Evolutionary conservation across 306 rosid genomes (phyloP).

Genomic region (Corylus heterophylla): DNA sequence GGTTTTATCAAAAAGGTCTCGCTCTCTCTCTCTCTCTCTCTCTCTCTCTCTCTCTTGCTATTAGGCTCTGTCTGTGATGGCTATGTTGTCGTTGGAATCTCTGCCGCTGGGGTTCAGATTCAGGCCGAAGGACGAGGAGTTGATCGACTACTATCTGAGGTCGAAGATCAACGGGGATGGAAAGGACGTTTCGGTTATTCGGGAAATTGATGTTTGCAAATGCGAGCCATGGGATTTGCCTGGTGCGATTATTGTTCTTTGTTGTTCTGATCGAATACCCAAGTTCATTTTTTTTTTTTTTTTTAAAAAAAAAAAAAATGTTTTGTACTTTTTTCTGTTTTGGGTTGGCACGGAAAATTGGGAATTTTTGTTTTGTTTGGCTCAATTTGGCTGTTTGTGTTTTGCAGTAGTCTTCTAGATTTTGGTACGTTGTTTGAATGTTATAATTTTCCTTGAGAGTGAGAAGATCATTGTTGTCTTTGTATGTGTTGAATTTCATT

Average conservation of each 20-base stretch:
- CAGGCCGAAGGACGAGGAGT: constrained; percentile 84
- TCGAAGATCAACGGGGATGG: constrained; percentile 75
- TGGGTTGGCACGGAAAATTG: not conserved
- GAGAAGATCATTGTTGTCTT: not conserved
- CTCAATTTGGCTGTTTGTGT: not conserved
- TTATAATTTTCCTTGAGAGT: not conserved
- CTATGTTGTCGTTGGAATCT: constrained; percentile 45
- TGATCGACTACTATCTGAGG: constrained; percentile 70
- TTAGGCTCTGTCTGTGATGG: constrained; percentile 32
- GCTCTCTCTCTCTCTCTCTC: not conserved
- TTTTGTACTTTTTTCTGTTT: constrained; percentile 1
- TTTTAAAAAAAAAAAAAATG: too few relatives aligned
- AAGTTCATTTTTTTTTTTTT: not conserved
- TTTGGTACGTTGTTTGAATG: constrained; percentile 1
- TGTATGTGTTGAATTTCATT: not conserved
- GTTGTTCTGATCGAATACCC: not conserved
- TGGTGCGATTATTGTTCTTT: constrained; percentile 39
- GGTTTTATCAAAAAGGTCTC: not conserved
- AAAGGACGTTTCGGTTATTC: constrained; percentile 70
- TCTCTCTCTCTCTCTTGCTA: not conserved
- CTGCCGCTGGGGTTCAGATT: constrained; percentile 91
- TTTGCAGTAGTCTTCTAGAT: not conserved
- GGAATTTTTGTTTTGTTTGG: constrained; percentile 13
- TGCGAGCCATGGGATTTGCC: constrained; percentile 98
- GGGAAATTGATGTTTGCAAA: constrained; percentile 92